These are phyloP conservation scores for Calocybe gambosa DNA, from an alignment of 1,284 basidiomycete species.

Conservation along the genomic window DNA sequence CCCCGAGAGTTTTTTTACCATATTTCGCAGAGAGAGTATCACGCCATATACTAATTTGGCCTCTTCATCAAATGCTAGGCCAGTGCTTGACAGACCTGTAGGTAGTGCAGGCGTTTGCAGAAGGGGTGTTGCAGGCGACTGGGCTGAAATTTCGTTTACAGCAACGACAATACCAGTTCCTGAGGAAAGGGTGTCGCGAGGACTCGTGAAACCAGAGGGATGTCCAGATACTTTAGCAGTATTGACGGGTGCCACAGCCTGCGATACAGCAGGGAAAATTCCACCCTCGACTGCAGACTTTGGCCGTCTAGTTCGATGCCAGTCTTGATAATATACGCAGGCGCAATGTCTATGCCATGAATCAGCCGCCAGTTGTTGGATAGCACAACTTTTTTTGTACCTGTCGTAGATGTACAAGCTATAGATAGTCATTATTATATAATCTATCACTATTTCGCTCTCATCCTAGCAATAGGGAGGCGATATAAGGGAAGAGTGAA, in stretches of 20 bases:
- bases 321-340: conserved; percentile 92
- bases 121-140: conserved; percentile 31
- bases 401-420: conserved; percentile 90
- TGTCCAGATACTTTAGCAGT: conserved; percentile 27
- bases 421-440: conserved; percentile 65
- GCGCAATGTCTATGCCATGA: conserved; percentile 66
- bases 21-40: conserved; percentile 85
- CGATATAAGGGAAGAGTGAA: conserved; percentile 66
- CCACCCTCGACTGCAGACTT: conserved; percentile 66
- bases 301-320: conserved; percentile 76
- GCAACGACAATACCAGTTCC: conserved; percentile 64
- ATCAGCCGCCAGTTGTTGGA: conserved; percentile 4
- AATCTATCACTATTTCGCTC: conserved; percentile 9
- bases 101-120: conserved; percentile 30
- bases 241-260: conserved; percentile 42
- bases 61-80: conserved; percentile 93
- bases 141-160: conserved; percentile 42
- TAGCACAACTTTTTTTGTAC: conserved; percentile 31
- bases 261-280: conserved; percentile 70
- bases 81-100: conserved; percentile 31
- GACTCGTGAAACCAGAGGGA: conserved; percentile 41
- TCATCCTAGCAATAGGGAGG: conserved; percentile 50
- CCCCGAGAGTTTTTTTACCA: conserved; percentile 91
- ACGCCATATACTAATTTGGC: conserved; percentile 97
- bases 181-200: conserved; percentile 57